phyloP scores from a whole-genome alignment of 2,329 filamentous ascomycete species.

The Scedosporium dehoogii region DNA sequence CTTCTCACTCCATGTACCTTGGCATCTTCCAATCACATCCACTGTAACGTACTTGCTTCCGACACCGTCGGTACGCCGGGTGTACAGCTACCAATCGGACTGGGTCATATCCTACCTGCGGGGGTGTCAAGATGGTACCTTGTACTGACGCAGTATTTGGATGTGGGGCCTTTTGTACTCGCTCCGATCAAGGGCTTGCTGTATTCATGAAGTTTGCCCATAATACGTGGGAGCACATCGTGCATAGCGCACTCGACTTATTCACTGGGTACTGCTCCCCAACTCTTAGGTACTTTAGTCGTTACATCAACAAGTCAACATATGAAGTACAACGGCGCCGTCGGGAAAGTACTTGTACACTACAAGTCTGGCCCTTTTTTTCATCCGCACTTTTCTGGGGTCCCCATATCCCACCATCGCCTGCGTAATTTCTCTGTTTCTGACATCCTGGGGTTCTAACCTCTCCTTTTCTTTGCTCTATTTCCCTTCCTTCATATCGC shows the following conservation, averaged over 20 bases:
- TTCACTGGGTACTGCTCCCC: background rate
- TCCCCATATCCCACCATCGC: background rate
- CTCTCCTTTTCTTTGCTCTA: slow-evolving; percentile 4
- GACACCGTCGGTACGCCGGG: background rate
- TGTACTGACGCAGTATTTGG: background rate
- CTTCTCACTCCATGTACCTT: background rate
- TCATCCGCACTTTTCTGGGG: background rate
- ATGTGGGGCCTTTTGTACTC: background rate
- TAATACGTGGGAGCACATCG: background rate
- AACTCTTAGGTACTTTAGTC: background rate
- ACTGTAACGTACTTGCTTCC: background rate
- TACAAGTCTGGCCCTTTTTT: background rate
- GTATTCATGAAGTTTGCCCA: background rate
- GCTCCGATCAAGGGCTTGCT: background rate
- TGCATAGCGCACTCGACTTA: background rate
- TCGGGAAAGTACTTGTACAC: background rate
- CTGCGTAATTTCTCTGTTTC: background rate
- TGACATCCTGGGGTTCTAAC: background rate
- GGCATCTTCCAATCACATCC: background rate
- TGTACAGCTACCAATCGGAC: background rate
- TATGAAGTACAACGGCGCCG: no score
- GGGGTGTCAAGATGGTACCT: background rate
- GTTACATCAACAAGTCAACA: background rate
- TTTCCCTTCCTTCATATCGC: background rate
- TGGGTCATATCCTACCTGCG: background rate